A percentile compares a stretch with the other conserved stretches of the same genome.
phyloP scores from a whole-genome alignment of 192 early-diverging fungal genomes.

The Physocladia obscura region DNA sequence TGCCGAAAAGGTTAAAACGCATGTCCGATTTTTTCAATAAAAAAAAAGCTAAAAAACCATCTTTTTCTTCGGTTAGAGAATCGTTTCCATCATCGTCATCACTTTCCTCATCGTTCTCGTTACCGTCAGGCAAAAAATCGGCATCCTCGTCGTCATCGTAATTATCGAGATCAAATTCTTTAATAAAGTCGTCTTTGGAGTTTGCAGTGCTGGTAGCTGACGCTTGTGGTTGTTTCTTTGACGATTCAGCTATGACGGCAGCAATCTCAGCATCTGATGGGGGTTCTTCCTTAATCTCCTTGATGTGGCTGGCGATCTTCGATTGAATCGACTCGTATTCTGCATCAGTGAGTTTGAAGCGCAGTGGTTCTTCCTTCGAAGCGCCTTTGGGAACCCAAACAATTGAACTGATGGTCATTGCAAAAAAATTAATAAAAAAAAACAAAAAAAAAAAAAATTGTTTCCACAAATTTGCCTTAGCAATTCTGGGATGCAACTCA shows the following conservation, averaged over 20 bases:
- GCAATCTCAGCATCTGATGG: background rate
- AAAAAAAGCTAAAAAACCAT: conserved; percentile 17
- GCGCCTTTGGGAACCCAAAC: conserved; percentile 92
- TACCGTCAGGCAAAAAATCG: conserved; percentile 18
- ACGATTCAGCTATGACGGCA: background rate
- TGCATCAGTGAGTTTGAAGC: conserved; percentile 81
- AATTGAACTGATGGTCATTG: conserved; percentile 74
- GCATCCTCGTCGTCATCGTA: conserved; percentile 80
- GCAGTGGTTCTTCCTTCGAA: conserved; percentile 76
- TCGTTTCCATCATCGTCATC: conserved; percentile 32
- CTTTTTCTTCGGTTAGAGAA: conserved; percentile 26
- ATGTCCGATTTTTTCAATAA: conserved; percentile 2
- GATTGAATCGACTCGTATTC: conserved; percentile 81
- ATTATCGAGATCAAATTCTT: conserved; percentile 82
- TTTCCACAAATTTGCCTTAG: no score
- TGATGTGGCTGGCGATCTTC: conserved; percentile 59
- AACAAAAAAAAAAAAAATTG: conserved; percentile 22
- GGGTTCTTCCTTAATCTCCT: conserved; percentile 33
- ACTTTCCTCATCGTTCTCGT: conserved; percentile 27
- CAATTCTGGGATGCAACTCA: no score
- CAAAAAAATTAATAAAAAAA: background rate
- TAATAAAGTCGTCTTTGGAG: conserved; percentile 37
- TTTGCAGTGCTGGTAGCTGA: background rate
- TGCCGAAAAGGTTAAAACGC: conserved; percentile 21
- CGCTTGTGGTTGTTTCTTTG: background rate